A percentile compares a stretch with the other conserved stretches of the same genome.
phyloP scores from a whole-genome alignment of 192 early-diverging fungal genomes.

The Coemansia sp. region DNA sequence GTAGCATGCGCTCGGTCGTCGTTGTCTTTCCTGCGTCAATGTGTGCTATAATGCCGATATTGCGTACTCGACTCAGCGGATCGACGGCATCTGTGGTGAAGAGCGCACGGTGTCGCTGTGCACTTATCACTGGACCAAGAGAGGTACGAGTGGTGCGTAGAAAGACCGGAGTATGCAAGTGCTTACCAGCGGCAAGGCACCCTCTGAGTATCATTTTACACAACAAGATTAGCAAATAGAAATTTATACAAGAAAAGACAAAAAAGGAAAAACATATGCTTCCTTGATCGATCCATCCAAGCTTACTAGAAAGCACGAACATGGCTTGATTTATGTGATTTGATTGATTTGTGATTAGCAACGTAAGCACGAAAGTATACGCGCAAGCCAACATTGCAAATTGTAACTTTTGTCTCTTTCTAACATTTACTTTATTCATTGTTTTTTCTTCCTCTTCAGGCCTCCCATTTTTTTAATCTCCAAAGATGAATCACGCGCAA shows the following conservation, averaged over 20 bases:
- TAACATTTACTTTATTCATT: neutral
- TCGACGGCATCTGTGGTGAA: neutral
- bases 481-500: slow-evolving; percentile 46
- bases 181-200: neutral
- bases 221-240: neutral
- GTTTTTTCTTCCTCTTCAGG: neutral
- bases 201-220: slow-evolving; percentile 6
- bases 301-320: neutral
- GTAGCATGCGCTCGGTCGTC: slow-evolving; percentile 97
- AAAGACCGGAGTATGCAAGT: neutral
- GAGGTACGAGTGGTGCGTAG: neutral
- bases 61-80: slow-evolving; percentile 60
- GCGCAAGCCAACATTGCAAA: neutral
- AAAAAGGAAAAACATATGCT: neutral
- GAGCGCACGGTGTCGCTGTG: neutral
- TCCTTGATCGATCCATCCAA: neutral
- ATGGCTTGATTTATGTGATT: neutral
- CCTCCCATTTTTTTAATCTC: too few species aligned
- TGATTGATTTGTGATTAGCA: neutral
- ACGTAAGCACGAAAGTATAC: slow-evolving; percentile 1
- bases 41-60: slow-evolving; percentile 96
- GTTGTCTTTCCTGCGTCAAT: slow-evolving; percentile 98
- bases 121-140: neutral
- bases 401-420: neutral
- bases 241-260: neutral